Percentiles rank a stretch among this genome's conserved stretches.
These are phyloP conservation scores for Populus hybrid DNA, from an alignment of 441 rosid species.

Conservation along the genomic window DNA sequence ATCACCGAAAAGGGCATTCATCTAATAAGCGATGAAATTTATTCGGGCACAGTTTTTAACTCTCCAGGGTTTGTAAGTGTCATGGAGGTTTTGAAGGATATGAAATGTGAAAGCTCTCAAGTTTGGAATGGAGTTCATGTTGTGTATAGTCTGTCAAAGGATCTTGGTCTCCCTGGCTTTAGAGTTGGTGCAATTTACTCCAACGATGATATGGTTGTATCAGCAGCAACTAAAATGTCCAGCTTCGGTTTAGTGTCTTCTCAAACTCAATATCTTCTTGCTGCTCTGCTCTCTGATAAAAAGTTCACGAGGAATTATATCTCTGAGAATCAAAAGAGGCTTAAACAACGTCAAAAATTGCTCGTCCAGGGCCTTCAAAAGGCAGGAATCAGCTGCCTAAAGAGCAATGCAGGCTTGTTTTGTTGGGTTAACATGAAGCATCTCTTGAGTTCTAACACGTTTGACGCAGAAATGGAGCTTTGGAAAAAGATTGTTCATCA, in stretches of 20 bases:
- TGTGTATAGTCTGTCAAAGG: conserved; percentile 87
- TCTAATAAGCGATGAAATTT: conserved; percentile 91
- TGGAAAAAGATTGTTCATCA: conserved; percentile 86
- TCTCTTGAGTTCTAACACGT: conserved; percentile 62
- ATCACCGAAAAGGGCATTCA: conserved; percentile 61
- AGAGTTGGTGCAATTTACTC: conserved; percentile 95
- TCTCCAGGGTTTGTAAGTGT: conserved; percentile 70
- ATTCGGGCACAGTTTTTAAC: conserved; percentile 82
- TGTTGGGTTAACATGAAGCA: conserved; percentile 96
- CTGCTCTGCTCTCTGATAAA: conserved; percentile 77
- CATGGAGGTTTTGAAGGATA: conserved; percentile 65
- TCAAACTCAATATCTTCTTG: conserved; percentile 81
- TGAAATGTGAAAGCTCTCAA: conserved; percentile 43
- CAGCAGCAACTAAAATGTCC: conserved; percentile 95
- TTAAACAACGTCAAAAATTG: conserved; percentile 45
- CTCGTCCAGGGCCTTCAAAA: conserved; percentile 72
- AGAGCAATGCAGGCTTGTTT: conserved; percentile 85
- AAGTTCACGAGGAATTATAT: conserved; percentile 71
- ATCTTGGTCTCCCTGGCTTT: conserved; percentile 92
- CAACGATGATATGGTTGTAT: conserved; percentile 63
- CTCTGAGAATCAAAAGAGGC: conserved; percentile 65
- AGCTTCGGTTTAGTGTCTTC: conserved; percentile 96
- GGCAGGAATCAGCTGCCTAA: conserved; percentile 56
- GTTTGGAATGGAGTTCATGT: conserved; percentile 67
- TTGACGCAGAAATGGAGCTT: conserved; percentile 80